Evolutionary conservation across 768 basidiomycete genomes (phyloP), one percentile per base, ranked within the genome.

Genomic region (Phlebiopsis gigantea): DNA sequence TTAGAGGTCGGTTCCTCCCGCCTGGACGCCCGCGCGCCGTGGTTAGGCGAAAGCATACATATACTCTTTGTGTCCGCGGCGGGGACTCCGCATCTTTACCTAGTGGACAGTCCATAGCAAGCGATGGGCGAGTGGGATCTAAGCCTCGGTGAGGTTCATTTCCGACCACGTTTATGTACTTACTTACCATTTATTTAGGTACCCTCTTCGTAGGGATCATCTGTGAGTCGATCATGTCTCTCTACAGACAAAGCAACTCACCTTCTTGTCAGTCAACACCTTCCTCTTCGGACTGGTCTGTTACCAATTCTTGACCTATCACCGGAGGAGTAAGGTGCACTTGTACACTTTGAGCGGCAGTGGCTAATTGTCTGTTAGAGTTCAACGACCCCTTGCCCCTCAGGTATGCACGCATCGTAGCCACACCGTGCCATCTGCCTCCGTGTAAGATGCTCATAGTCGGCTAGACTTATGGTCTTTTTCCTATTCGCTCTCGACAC

Each of bases 281-380:
- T 63, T 50, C 55, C 59, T 78, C 12, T 77, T 73, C 56, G 77
- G 76, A 0, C 66, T 77, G 12, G 76, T 77, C 58, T 67, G 68
- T 1, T 75, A 71, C 62, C 75, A 77, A 56, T 78, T 77, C 58
- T 67, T 70, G 6, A 59, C 66, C 6, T 78, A 78, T 58, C 65
- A 70, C 61, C 68, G 64, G 17, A 46, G 59, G 53, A 45, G 44
- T 57, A 55, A 47, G 41, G 42, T 4, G 25, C 29, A 54, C 51
- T 66, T 52, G 21, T 7, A 15, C 25, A 30, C 14, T 48, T 43
- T 47, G 49, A 8, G 4, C 26, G 39, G 4, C 7, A 10, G n/a
- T 22, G 7, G 26, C 26, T 45, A 25, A 55, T 39, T 43, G 21
- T 2, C 46, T 28, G 29, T 12, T 46, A 72, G 71, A 71, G 57